These are phyloP conservation scores for Chlamydomonas incerta DNA, from an alignment of 139 green algal species.

Conservation along the genomic window DNA sequence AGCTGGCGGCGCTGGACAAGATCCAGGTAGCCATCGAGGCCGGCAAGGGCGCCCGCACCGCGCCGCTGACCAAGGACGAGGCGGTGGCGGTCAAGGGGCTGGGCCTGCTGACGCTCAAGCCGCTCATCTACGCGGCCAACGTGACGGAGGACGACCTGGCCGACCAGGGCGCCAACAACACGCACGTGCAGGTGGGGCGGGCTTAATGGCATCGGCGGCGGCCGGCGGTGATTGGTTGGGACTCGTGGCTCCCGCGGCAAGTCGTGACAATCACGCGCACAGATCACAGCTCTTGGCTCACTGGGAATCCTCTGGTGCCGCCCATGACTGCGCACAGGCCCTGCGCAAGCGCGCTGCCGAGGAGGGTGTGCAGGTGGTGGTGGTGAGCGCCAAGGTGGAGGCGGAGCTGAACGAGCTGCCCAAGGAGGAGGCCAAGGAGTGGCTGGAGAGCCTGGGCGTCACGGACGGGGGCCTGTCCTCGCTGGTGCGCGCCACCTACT, in stretches of 20 bases:
- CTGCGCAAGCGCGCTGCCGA: slow-evolving; percentile 67
- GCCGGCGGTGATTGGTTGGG: too few species aligned
- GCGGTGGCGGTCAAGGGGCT: slow-evolving; percentile 69
- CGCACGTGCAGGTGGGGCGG: slow-evolving; percentile 79
- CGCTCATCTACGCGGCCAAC: slow-evolving; percentile 93
- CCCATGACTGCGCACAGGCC: too few species aligned
- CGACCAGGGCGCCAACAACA: slow-evolving; percentile 81
- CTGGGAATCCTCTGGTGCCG: too few species aligned
- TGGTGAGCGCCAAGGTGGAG: slow-evolving; percentile 59
- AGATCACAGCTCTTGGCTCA: too few species aligned
- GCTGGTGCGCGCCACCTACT: slow-evolving; percentile 84
- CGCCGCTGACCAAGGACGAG: slow-evolving; percentile 84
- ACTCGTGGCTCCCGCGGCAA: too few species aligned
- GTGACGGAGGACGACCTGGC: slow-evolving; percentile 93
- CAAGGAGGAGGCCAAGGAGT: slow-evolving; percentile 73
- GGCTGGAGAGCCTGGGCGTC: slow-evolving; percentile 87
- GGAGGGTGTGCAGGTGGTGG: slow-evolving; percentile 79
- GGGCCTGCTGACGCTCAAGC: slow-evolving; percentile 90
- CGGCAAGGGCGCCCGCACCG: slow-evolving; percentile 78
- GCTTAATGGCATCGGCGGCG: too few species aligned
- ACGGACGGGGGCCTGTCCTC: slow-evolving; percentile 83
- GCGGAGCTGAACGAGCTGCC: slow-evolving; percentile 93
- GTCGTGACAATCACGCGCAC: too few species aligned
- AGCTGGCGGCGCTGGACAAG: slow-evolving; percentile 78
- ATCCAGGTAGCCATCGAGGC: slow-evolving; percentile 61